A percentile compares a stretch with the other conserved stretches of the same genome.
Evolutionary conservation across 495 filamentous ascomycete species (phyloP).

Genomic region (Aspergillus affinis): DNA sequence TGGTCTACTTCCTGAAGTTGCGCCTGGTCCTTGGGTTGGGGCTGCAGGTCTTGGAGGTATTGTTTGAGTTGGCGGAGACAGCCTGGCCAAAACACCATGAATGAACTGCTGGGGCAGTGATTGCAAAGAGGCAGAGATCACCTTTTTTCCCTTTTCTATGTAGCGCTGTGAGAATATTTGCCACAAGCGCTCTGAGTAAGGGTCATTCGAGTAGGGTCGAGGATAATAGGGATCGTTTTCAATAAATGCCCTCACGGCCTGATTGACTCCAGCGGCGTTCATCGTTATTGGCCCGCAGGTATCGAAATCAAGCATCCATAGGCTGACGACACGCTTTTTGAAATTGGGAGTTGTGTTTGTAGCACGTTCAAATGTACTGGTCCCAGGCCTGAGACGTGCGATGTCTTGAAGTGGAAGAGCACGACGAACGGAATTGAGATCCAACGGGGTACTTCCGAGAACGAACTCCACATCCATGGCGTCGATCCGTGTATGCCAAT

Average conservation of each 20-base stretch:
- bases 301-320: slow-evolving; percentile 48
- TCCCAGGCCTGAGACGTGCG: slow-evolving; percentile 23
- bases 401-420: background rate
- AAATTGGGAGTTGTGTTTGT: background rate
- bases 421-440: slow-evolving; percentile 3
- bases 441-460: slow-evolving; percentile 1
- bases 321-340: slow-evolving; percentile 4
- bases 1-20: too few species aligned
- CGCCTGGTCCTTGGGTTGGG: too few species aligned
- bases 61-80: too few species aligned
- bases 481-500: slow-evolving; percentile 31
- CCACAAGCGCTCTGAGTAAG: background rate
- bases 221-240: slow-evolving; percentile 25
- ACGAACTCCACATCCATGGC: slow-evolving; percentile 50
- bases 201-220: slow-evolving; percentile 10
- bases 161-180: slow-evolving; percentile 4
- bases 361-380: background rate
- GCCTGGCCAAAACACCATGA: background rate
- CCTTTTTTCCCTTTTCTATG: background rate
- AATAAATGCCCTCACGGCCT: slow-evolving; percentile 21
- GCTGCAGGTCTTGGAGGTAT: too few species aligned
- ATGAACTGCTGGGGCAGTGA: slow-evolving; percentile 4
- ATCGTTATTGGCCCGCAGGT: slow-evolving; percentile 18
- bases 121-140: background rate
- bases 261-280: slow-evolving; percentile 15